Conservation (phyloP, 345 rosid species). For the Heritiera fomes region DNA sequence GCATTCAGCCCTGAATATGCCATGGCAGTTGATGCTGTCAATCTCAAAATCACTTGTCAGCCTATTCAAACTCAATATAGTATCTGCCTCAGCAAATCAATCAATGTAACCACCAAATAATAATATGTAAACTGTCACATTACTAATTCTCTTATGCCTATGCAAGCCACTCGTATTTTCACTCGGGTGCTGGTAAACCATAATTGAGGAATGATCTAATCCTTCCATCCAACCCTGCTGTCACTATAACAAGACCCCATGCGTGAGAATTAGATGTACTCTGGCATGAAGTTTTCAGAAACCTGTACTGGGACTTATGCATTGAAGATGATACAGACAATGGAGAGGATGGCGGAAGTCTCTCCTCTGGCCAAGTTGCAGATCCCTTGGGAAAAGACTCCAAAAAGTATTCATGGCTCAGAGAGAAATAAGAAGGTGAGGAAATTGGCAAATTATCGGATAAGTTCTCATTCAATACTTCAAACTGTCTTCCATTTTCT, state of each 20-base stretch:
- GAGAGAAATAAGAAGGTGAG: conserved; percentile 53
- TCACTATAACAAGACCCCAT: conserved; percentile 92
- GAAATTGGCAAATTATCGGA: conserved; percentile 41
- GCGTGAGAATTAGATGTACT: conserved; percentile 64
- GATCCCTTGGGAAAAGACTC: conserved; percentile 82
- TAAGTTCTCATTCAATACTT: conserved; percentile 24
- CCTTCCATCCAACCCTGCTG: conserved; percentile 93
- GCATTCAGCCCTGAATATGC: conserved; percentile 11
- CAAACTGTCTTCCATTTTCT: conserved; percentile 32
- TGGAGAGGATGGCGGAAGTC: conserved; percentile 56
- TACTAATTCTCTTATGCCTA: conserved; percentile 22
- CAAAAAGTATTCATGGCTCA: conserved; percentile 55
- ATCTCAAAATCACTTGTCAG: conserved; percentile 8
- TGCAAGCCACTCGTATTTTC: conserved; percentile 29
- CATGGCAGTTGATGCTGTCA: conserved; percentile 15
- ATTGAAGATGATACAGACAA: conserved; percentile 41
- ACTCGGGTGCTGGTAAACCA: conserved; percentile 71
- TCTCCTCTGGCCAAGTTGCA: conserved; percentile 98
- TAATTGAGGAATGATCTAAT: conserved; percentile 89
- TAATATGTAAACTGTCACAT: not conserved
- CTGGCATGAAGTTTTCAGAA: conserved; percentile 70
- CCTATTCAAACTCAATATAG: conserved; percentile 1
- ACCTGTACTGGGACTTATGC: conserved; percentile 62
- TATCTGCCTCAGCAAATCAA: conserved; percentile 17
- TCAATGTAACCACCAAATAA: conserved; percentile 9